Base-by-base conservation (phyloP, 176 grass and related monocot species). In the Bonia amplexicaulis region DNA sequence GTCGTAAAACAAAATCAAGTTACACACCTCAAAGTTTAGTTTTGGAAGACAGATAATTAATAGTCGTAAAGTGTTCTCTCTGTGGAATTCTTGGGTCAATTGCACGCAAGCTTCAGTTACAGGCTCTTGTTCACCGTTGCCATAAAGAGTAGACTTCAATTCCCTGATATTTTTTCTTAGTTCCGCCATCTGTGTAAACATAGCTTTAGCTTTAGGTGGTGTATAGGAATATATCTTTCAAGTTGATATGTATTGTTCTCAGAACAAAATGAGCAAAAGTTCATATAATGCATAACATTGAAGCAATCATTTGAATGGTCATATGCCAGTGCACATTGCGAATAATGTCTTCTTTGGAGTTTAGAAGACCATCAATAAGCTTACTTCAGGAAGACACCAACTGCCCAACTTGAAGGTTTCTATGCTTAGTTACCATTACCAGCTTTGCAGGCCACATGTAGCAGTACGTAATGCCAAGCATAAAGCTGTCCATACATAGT, bases 161-260 rank as follows among this genome's bases (percentile, higher is more conserved):
- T 99, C 96, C 90, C 96, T 93, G 65, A 99, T 96, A 89, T 94
- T 96, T 90, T 99, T 88, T n/a, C 93, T 88, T 66, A 99, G 70
- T 82, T 99, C 96, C 66, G 74, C 53, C 91, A 96, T 94, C 96
- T 99, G 88, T 48, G 80, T 23, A 90, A 89, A 88, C 15, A 53
- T 17, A 78, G 9, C 61, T 2, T 80, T 63, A 82, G 67, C 44
- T 29, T 22, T 19, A 76, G 17, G 26, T 77, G 69, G 23, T 33
- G 19, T 67, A 44, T 16, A 69, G 2, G 20, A 59, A 47, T 45
- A 77, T 69, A 35, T 77, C 6, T 2, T 65, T 54, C 63, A 23
- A 75, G 14, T 20, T 65, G 4, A 76, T 25, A 76, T 19, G 31
- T 41, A 55, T 6, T 29, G 11, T 20, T 76, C 53, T 65, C 59